Evolutionary conservation across 1,284 basidiomycete species (phyloP).

Genomic region (Abortiporus biennis): DNA sequence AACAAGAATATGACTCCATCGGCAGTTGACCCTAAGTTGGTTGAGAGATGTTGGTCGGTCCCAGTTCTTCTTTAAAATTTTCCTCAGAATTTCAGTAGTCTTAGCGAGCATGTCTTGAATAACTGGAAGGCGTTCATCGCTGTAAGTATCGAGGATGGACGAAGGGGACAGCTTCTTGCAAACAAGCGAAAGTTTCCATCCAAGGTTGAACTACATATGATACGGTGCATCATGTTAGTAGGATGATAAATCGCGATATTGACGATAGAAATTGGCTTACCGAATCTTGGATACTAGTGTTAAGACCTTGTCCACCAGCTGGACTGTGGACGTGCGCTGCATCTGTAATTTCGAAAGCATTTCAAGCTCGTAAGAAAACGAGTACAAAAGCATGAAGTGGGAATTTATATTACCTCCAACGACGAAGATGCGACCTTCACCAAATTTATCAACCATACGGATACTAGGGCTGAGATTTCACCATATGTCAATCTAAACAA

Average conservation of each 20-base stretch:
- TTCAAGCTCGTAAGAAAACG: not conserved
- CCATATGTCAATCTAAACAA: too few species aligned
- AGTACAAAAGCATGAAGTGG: too few species aligned
- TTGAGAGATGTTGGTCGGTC: slow-evolving; percentile 7
- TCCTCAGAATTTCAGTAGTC: slow-evolving; percentile 1
- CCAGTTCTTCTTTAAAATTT: slow-evolving; percentile 1
- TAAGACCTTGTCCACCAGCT: slow-evolving; percentile 19
- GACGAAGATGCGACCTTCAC: slow-evolving; percentile 10
- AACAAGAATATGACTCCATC: slow-evolving; percentile 24
- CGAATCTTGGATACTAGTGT: slow-evolving; percentile 17
- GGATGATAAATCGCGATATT: too few species aligned
- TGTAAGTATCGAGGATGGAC: slow-evolving; percentile 16
- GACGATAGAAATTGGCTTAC: slow-evolving; percentile 1
- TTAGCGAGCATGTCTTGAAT: slow-evolving; percentile 18
- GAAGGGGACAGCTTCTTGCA: slow-evolving; percentile 13
- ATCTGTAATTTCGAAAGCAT: too few species aligned
- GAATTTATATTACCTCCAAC: slow-evolving; percentile 26
- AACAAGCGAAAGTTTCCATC: slow-evolving; percentile 21
- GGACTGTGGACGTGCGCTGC: slow-evolving; percentile 17
- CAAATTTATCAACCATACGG: slow-evolving; percentile 2
- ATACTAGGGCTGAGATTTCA: not conserved
- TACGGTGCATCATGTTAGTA: too few species aligned
- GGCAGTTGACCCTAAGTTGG: slow-evolving; percentile 31
- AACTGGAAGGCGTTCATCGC: slow-evolving; percentile 20
- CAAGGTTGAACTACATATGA: slow-evolving; percentile 19